Evolutionary conservation across 805 yeast genomes (phyloP).

Genomic region (Candida ortonii): DNA sequence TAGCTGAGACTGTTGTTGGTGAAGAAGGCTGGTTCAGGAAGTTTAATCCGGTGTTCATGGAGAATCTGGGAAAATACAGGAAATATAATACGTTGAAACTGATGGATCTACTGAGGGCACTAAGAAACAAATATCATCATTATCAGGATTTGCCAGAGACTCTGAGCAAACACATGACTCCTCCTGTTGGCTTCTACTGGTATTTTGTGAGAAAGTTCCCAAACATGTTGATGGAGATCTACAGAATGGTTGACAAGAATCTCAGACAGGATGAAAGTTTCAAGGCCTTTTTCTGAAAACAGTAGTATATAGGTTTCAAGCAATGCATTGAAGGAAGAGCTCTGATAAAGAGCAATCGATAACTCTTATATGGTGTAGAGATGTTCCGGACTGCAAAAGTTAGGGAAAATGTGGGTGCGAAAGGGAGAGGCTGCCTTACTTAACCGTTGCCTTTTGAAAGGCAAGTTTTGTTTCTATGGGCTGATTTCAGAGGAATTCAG

Average conservation of each 20-base stretch:
- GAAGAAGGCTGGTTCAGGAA: slow-evolving; percentile 72
- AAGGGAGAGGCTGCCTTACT: too few species aligned
- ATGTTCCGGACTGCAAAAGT: too few species aligned
- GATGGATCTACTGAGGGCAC: slow-evolving; percentile 83
- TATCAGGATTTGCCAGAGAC: slow-evolving; percentile 80
- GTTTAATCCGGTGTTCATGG: slow-evolving; percentile 71
- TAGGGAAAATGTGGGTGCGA: too few species aligned
- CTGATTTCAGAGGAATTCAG: too few species aligned
- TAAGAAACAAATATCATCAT: slow-evolving; percentile 93
- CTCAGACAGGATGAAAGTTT: slow-evolving; percentile 65
- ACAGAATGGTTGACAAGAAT: slow-evolving; percentile 55
- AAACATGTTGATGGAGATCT: slow-evolving; percentile 68
- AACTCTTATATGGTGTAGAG: too few species aligned
- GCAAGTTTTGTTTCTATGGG: too few species aligned
- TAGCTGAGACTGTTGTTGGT: slow-evolving; percentile 62
- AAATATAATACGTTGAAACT: slow-evolving; percentile 77
- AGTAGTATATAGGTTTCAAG: too few species aligned
- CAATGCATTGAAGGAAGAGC: too few species aligned
- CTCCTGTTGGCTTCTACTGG: slow-evolving; percentile 80
- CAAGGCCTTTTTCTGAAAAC: slow-evolving; percentile 39
- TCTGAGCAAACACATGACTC: slow-evolving; percentile 64
- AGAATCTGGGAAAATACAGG: slow-evolving; percentile 85
- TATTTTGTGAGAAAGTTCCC: slow-evolving; percentile 82
- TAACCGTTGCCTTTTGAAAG: too few species aligned
- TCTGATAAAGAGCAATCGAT: too few species aligned